Base-by-base conservation (phyloP, 1,139 yeast species). In the Zhuliangozyma parablackwelliae region DNA sequence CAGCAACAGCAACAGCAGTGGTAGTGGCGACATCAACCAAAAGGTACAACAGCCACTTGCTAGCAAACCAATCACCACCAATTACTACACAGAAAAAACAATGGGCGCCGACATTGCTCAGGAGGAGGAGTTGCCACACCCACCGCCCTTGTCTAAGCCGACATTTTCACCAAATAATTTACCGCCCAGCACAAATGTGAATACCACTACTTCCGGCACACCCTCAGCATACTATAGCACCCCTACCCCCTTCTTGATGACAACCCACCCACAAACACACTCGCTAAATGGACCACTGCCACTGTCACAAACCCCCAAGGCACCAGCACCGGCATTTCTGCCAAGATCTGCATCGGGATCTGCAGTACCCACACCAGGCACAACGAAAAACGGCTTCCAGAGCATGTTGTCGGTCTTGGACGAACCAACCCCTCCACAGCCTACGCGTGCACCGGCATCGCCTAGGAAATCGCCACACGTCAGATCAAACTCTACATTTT, bases 401-500 rank as follows among this genome's bases (percentile, higher is more conserved):
- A 42, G 45, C 28, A 40, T 42, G 44, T 37, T 44, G 37, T 29
- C 38, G 12, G 37, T 35, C 16, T n/a, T 26, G 12, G 30, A 10
- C 3, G 13, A 28, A 16, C 30, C 35, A n/a, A 9, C 27, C 5
- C 26, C 32, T 9, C 32, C 56, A 20, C 46, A 26, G 11, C 28
- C 11, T 5, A 10, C 28, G 28, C 28, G 28, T 6, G n/a, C 31
- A 11, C 3, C 30, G 12, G 10, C 51, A 11, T 47, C 55, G 3
- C 52, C 51, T 8, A 37, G 50, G 33, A 51, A 47, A 31, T 51
- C 64, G 1, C 61, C 66, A 7, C 64, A 59, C 38, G 26, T 50
- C 4, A 49, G 67, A 33, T 59, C 69, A 11, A 54, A 50, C 36
- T 61, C 67, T n/a, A 45, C 64, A 5, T 60, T 58, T 34, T 49